Evolutionary conservation across 148 eudicot species (phyloP).

Genomic region (Silene uniflora): DNA sequence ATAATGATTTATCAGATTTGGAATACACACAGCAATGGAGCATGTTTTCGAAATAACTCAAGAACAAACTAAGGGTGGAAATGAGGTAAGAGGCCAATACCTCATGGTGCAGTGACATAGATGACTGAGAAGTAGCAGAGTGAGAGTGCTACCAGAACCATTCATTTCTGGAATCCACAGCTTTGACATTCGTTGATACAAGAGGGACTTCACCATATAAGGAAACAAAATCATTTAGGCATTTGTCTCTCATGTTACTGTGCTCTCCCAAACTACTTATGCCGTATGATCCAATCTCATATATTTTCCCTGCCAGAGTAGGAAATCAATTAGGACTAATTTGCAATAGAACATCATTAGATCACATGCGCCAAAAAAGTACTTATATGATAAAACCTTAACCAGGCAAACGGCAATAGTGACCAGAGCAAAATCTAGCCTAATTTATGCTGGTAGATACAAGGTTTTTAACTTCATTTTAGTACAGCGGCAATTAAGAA

Average conservation of each 20-base stretch:
- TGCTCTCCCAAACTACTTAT: conserved; percentile 55
- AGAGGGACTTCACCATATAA: conserved; percentile 56
- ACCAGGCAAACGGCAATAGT: no score
- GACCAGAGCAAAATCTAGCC: neutral
- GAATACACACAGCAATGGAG: conserved; percentile 4
- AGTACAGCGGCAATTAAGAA: neutral
- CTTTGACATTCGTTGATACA: conserved; percentile 51
- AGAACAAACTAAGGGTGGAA: neutral
- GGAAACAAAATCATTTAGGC: conserved; percentile 58
- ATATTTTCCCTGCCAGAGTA: conserved; percentile 50
- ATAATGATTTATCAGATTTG: neutral
- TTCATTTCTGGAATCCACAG: conserved; percentile 44
- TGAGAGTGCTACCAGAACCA: conserved; percentile 58
- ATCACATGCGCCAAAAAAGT: no score
- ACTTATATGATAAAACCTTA: neutral
- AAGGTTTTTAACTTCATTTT: neutral
- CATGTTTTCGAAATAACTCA: neutral
- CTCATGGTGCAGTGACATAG: neutral
- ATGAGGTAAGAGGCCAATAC: conserved; percentile 2
- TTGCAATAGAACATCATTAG: neutral
- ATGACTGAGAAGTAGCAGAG: neutral
- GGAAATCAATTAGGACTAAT: neutral
- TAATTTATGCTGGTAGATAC: neutral
- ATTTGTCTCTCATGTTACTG: conserved; percentile 44
- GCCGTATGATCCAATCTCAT: conserved; percentile 58